Conservation (phyloP, 2,329 filamentous ascomycete genomes). For the Arthrobotrys sphaeroides region DNA sequence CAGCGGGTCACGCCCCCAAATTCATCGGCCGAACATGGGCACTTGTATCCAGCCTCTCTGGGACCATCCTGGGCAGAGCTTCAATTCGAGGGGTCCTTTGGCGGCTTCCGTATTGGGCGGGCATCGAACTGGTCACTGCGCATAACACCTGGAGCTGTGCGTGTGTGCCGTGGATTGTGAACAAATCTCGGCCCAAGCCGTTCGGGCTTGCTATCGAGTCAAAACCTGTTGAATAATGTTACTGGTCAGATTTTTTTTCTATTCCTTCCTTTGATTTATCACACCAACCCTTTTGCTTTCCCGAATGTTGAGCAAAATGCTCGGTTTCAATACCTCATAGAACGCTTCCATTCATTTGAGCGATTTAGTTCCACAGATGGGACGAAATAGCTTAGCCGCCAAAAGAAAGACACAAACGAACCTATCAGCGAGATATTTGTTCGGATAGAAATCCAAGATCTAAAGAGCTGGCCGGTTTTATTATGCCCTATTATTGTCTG, state of each 20-base stretch:
- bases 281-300: conserved; percentile 26
- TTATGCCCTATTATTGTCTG: conserved; percentile 25
- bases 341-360: conserved; percentile 29
- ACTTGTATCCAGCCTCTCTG: conserved; percentile 21
- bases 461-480: conserved; percentile 31
- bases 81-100: conserved; percentile 11
- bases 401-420: conserved; percentile 40
- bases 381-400: conserved; percentile 52
- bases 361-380: conserved; percentile 50
- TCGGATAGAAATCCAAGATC: conserved; percentile 33
- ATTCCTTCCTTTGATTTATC: conserved; percentile 19
- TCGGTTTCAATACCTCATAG: conserved; percentile 11
- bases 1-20: conserved; percentile 49
- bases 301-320: conserved; percentile 11
- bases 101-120: conserved; percentile 44
- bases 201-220: conserved; percentile 29
- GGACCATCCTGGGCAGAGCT: conserved; percentile 34
- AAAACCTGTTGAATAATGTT: conserved; percentile 15
- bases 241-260: conserved; percentile 27
- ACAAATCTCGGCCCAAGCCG: conserved; percentile 23
- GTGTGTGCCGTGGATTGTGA: conserved; percentile 40
- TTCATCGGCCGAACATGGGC: conserved; percentile 36
- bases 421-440: conserved; percentile 36
- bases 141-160: conserved; percentile 21
- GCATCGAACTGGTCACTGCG: conserved; percentile 22